Conservation (phyloP, 192 early-diverging fungal genomes). For the Martensiomyces pterosporus region DNA sequence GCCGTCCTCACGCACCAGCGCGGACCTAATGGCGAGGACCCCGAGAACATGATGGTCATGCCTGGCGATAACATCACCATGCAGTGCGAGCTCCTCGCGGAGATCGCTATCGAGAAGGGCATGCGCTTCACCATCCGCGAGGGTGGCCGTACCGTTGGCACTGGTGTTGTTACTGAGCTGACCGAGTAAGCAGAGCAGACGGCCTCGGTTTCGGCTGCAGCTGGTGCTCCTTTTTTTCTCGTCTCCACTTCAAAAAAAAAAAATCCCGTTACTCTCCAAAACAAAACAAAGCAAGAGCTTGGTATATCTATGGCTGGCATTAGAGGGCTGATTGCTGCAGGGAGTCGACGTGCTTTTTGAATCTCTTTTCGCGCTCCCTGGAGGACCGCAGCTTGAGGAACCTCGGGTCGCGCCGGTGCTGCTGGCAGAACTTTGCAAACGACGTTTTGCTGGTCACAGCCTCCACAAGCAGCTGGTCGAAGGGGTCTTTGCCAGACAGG, state of each 20-base stretch:
- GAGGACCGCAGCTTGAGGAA: constrained; percentile 39
- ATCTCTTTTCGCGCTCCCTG: constrained; percentile 41
- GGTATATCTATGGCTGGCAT: too few relatives aligned
- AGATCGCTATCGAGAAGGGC: constrained; percentile 89
- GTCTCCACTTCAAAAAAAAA: too few relatives aligned
- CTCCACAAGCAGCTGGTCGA: constrained; percentile 29
- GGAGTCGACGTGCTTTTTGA: constrained; percentile 21
- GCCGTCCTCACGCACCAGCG: constrained; percentile 71
- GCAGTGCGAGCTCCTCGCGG: constrained; percentile 73
- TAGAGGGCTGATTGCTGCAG: too few relatives aligned
- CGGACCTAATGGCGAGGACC: constrained; percentile 68
- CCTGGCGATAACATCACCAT: constrained; percentile 95
- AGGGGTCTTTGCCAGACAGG: constrained; percentile 16
- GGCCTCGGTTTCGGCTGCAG: too few relatives aligned
- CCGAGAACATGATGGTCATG: constrained; percentile 95
- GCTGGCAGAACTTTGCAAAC: constrained; percentile 44
- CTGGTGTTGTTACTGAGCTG: constrained; percentile 80
- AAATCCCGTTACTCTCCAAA: background rate
- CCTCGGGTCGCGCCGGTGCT: constrained; percentile 30
- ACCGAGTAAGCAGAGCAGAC: constrained; percentile 62
- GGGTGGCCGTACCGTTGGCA: constrained; percentile 96
- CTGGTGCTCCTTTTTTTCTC: too few relatives aligned
- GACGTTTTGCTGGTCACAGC: constrained; percentile 18
- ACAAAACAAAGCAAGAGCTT: background rate
- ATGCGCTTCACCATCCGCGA: constrained; percentile 97